Percentiles rank a stretch among this genome's conserved stretches.
Evolutionary conservation across 1,284 basidiomycete genomes (phyloP).

Genomic region (Ganoderma meredithae): DNA sequence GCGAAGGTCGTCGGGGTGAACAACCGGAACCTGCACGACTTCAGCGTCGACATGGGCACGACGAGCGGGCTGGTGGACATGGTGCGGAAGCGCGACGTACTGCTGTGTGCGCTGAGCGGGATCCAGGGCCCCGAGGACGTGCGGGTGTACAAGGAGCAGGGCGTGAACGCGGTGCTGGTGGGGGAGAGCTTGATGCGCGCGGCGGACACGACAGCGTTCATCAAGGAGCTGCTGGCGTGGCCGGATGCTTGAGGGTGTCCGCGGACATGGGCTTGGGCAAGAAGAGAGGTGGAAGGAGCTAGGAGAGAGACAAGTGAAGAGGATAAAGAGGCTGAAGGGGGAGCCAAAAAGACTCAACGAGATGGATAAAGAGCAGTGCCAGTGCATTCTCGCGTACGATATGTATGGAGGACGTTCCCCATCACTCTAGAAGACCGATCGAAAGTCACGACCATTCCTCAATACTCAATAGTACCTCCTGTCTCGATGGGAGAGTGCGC

Average conservation of each 20-base stretch:
- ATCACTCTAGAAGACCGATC: not conserved
- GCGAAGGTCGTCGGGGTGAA: conserved; percentile 97
- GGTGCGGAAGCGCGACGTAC: conserved; percentile 75
- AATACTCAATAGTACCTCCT: too few relatives aligned
- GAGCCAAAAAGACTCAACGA: not conserved
- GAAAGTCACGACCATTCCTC: not conserved
- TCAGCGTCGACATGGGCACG: conserved; percentile 96
- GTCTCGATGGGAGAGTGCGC: too few relatives aligned
- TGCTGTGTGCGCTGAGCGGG: conserved; percentile 92
- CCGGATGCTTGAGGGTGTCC: conserved; percentile 30
- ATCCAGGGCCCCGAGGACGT: conserved; percentile 86
- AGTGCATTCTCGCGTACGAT: not conserved
- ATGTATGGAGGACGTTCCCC: not conserved
- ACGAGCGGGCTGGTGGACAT: conserved; percentile 90
- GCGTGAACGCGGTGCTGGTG: conserved; percentile 89
- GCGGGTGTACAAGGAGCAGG: conserved; percentile 80
- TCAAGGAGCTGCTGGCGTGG: conserved; percentile 78
- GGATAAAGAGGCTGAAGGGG: not conserved
- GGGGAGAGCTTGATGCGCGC: conserved; percentile 96
- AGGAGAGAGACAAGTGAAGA: not conserved
- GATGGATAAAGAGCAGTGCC: not conserved
- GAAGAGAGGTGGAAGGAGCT: not conserved
- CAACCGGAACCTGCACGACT: conserved; percentile 96
- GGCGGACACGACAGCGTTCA: conserved; percentile 81
- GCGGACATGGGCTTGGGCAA: not conserved